Evolutionary conservation across 1,284 basidiomycete genomes (phyloP).

Genomic region (Cryptococcus sp.): DNA sequence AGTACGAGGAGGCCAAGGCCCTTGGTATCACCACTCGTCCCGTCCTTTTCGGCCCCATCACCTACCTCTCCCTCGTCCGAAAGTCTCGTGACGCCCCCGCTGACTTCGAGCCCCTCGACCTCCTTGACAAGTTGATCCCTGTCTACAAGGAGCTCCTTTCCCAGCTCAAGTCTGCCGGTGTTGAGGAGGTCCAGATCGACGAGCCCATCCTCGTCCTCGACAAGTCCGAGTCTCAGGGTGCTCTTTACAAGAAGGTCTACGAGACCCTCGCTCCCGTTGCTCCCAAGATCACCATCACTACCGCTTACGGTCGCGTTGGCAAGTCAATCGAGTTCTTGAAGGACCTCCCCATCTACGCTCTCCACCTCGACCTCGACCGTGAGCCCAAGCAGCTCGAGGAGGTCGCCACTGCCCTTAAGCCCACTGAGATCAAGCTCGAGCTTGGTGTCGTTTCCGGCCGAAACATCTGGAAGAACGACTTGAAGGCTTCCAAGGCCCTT

Average conservation of each 20-base stretch:
- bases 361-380: slow-evolving; percentile 97
- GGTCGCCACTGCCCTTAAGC: slow-evolving; percentile 80
- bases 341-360: slow-evolving; percentile 89
- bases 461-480: slow-evolving; percentile 99
- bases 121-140: slow-evolving; percentile 84
- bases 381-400: slow-evolving; percentile 85
- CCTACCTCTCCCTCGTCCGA: slow-evolving; percentile 94
- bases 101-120: slow-evolving; percentile 86
- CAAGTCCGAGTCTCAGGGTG: slow-evolving; percentile 73
- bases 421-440: slow-evolving; percentile 78
- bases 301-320: slow-evolving; percentile 96
- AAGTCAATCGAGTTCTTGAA: slow-evolving; percentile 85
- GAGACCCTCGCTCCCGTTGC: slow-evolving; percentile 76
- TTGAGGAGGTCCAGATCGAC: slow-evolving; percentile 92
- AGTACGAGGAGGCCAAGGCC: slow-evolving; percentile 93
- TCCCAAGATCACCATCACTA: slow-evolving; percentile 90
- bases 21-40: slow-evolving; percentile 90
- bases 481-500: slow-evolving; percentile 76
- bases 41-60: slow-evolving; percentile 92
- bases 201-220: slow-evolving; percentile 97
- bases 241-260: slow-evolving; percentile 81
- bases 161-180: slow-evolving; percentile 91
- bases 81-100: slow-evolving; percentile 79
- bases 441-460: slow-evolving; percentile 97
- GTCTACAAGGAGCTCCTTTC: slow-evolving; percentile 89